Conservation (phyloP, 352 stramenopile species). For the Blastocystis sp. region DNA sequence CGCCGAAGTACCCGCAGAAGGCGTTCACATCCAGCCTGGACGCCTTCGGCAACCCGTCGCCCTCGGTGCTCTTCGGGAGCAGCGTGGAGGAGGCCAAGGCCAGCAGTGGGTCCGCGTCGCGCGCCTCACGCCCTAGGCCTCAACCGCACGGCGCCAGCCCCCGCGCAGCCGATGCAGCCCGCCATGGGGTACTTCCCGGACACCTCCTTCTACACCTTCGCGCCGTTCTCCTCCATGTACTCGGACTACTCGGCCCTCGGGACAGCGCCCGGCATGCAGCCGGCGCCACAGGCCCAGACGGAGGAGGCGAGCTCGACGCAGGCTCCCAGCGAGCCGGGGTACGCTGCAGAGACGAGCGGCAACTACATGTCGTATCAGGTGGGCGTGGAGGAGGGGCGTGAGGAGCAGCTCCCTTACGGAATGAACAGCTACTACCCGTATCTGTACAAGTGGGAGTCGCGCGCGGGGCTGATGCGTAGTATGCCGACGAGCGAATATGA, state of each 20-base stretch:
- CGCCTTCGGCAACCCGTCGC: not conserved
- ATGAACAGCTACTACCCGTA: not conserved
- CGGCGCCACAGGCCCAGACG: not conserved
- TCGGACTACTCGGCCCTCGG: not conserved
- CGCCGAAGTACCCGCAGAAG: not conserved
- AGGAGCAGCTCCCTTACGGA: not conserved
- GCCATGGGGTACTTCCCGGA: not conserved
- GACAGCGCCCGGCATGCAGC: not conserved
- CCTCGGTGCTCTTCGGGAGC: not conserved
- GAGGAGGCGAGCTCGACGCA: not conserved
- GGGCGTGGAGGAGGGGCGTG: not conserved
- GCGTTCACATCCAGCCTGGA: not conserved
- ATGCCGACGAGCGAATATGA: not conserved
- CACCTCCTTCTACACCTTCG: not conserved
- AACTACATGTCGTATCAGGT: not conserved
- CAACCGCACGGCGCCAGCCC: not conserved
- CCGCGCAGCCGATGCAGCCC: not conserved
- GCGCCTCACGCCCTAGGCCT: not conserved
- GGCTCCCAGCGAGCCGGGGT: not conserved
- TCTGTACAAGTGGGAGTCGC: not conserved
- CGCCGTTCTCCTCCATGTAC: not conserved
- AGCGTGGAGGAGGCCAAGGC: conserved; percentile 5
- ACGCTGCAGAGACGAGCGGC: not conserved
- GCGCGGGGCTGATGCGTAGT: not conserved
- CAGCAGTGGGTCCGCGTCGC: not conserved